These are phyloP conservation scores for Chenopodium album DNA, from an alignment of 148 eudicot genomes.

Conservation along the genomic window DNA sequence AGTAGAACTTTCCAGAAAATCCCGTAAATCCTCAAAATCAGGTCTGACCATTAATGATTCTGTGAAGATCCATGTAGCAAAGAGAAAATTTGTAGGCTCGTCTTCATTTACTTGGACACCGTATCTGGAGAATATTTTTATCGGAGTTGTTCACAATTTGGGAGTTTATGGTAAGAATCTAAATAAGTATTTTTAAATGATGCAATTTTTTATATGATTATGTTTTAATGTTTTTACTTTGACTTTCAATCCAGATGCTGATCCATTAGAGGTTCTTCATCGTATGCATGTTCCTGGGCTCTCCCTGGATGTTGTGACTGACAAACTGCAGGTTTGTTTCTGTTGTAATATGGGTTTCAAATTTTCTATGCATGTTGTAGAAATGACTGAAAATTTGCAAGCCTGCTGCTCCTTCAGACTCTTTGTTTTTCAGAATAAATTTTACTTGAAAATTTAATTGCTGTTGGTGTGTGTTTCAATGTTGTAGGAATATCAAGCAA, in stretches of 20 bases:
- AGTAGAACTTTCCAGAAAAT: background rate
- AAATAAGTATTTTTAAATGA: background rate
- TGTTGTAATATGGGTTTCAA: background rate
- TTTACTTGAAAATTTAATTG: background rate
- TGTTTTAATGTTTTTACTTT: background rate
- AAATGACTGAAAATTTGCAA: background rate
- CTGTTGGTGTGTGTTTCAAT: background rate
- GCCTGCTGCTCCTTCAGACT: background rate
- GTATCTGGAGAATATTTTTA: background rate
- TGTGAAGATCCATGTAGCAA: background rate
- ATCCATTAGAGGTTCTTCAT: background rate
- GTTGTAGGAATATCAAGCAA: background rate
- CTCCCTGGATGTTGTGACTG: background rate
- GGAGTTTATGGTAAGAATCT: conserved; percentile 14
- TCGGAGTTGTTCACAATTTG: background rate
- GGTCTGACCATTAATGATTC: background rate
- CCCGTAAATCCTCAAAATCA: background rate
- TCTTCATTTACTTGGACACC: conserved; percentile 3
- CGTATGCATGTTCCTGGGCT: conserved; percentile 10
- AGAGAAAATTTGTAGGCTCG: background rate
- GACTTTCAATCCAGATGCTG: conserved; percentile 7
- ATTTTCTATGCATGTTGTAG: background rate
- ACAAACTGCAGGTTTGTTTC: conserved; percentile 20
- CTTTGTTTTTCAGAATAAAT: background rate
- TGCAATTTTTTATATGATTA: background rate